Evolutionary conservation across 192 early-diverging fungal species (phyloP), one percentile per base, ranked within the genome.

Genomic region (Podila minutissima): DNA sequence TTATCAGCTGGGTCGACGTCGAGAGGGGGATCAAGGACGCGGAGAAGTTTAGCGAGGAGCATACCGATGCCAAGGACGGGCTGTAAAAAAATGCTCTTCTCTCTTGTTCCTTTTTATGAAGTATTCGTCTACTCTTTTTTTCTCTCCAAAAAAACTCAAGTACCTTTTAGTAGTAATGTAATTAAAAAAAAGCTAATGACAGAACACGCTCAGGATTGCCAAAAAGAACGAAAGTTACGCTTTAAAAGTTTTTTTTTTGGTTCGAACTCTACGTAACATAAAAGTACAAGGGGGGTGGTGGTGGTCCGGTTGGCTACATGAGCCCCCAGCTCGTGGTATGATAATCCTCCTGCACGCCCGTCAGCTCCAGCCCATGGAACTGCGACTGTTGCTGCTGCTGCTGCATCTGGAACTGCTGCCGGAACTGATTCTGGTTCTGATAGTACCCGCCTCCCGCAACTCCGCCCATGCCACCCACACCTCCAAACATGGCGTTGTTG

Each of bases 11-110:
- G 62, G 72, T 92, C 51, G 83, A 93, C 66, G 83, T 87, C 12
- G 83, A 88, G 62, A 84, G 85, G 59, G 92, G 88, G 33, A 89
- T 88, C 65, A 8, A 63, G 17, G 90, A 92, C 50, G 87, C 86
- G 1, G 83, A 78, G n/a, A 53, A 38, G 10, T 87, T 81, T 50
- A 64, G 67, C 24, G 57, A 75, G 15, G 70, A 75, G 33, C 77
- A 81, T 66, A 64, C 77, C 9, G 77, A 81, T 65, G 67, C 20
- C 32, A 72, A 73, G 62, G 77, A 81, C 53, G 77, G 71, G 0
- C 48, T 81, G 66, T 79, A 64, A 79, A 29, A 63, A 26, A 60
- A 26, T 67, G 7, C 35, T 2, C 4, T 51, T 60, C 8, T 24
- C 60, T 49, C 62, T 64, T 49, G 33, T 33, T 7, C 5, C 58